Percentiles rank a stretch among this genome's conserved stretches.
Conservation (phyloP, 2,329 filamentous ascomycete genomes). For the Pseudogymnoascus sp. region DNA sequence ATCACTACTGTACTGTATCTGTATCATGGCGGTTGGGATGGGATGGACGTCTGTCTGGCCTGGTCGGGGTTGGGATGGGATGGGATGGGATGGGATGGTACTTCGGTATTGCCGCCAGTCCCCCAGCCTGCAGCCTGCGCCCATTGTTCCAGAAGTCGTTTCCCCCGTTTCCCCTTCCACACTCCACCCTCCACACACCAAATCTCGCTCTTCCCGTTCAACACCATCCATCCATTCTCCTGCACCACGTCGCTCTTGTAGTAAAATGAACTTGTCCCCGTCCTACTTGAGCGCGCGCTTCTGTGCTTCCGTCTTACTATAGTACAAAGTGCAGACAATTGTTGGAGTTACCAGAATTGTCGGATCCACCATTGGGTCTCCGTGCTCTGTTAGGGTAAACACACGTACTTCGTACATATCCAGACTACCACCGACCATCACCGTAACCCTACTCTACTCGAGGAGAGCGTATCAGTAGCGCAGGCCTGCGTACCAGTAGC, state of each 20-base stretch:
- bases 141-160: slow-evolving; percentile 5
- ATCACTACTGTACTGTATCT: neutral
- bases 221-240: neutral
- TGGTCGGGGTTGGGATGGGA: neutral
- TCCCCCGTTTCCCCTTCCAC: neutral
- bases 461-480: no score
- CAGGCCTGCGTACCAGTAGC: no score
- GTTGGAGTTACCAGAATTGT: neutral
- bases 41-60: neutral
- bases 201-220: neutral
- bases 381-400: neutral
- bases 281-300: neutral
- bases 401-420: neutral
- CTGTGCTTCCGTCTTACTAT: neutral
- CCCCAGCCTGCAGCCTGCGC: neutral
- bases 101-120: slow-evolving; percentile 2
- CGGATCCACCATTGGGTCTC: neutral
- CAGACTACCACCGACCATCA: neutral
- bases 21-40: neutral
- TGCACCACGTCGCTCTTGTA: neutral
- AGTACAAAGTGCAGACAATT: neutral
- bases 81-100: neutral
- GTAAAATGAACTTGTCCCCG: neutral
- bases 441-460: neutral
- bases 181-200: no score